These are phyloP conservation scores for Fusarium buxicola DNA, from an alignment of 2,329 filamentous ascomycete genomes.

Conservation along the genomic window DNA sequence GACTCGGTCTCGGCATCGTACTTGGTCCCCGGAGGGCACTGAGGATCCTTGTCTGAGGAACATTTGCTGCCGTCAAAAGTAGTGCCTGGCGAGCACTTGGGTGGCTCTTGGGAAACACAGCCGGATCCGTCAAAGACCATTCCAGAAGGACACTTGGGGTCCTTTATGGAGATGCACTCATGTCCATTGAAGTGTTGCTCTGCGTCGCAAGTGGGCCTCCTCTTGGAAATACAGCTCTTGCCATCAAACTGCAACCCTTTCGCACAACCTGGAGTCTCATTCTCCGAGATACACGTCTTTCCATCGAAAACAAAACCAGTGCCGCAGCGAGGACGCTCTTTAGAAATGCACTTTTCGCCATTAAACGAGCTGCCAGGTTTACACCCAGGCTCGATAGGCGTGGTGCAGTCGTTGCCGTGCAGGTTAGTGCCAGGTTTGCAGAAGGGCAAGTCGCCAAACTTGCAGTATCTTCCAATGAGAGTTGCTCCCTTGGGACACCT, in stretches of 20 bases:
- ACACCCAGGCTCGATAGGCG: neutral
- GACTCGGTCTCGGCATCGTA: constrained; percentile 17
- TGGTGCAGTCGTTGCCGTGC: constrained; percentile 7
- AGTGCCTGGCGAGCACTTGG: neutral
- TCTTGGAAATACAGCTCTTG: constrained; percentile 10
- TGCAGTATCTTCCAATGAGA: constrained; percentile 15
- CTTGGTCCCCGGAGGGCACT: neutral
- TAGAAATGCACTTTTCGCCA: neutral
- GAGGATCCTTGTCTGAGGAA: constrained; percentile 2
- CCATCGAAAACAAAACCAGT: constrained; percentile 8
- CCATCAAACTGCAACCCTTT: constrained; percentile 15
- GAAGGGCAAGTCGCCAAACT: constrained; percentile 7
- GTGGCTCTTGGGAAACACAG: constrained; percentile 8
- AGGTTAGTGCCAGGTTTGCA: constrained; percentile 12
- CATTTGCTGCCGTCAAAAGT: constrained; percentile 18
- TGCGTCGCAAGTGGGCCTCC: neutral
- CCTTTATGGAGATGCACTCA: constrained; percentile 1
- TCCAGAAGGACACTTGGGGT: constrained; percentile 2
- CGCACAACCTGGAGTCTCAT: neutral
- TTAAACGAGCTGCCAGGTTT: constrained; percentile 9
- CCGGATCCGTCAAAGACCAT: constrained; percentile 18
- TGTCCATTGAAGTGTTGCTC: constrained; percentile 1
- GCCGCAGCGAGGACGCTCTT: neutral
- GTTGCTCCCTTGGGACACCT: neutral
- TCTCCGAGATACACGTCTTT: constrained; percentile 7